Percentiles rank a stretch among this genome's conserved stretches.
Evolutionary conservation across 2,329 filamentous ascomycete species (phyloP).

Genomic region (Neoascochyta sp.): DNA sequence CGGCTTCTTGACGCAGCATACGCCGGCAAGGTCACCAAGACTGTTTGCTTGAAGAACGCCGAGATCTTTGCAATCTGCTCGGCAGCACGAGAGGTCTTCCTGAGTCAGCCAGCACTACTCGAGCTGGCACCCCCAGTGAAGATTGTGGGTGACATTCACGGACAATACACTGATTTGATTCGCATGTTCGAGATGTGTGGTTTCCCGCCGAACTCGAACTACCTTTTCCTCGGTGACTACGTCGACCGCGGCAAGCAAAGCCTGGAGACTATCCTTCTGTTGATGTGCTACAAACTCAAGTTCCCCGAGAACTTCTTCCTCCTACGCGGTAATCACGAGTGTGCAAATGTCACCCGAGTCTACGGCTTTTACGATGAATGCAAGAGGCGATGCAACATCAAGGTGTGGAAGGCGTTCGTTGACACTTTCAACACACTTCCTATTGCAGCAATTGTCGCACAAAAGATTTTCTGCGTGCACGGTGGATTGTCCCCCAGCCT

Average conservation of each 20-base stretch:
- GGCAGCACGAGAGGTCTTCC: slow-evolving; percentile 80
- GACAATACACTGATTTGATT: slow-evolving; percentile 93
- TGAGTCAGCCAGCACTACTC: slow-evolving; percentile 86
- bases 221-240: slow-evolving; percentile 91
- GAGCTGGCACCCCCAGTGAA: slow-evolving; percentile 95
- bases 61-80: slow-evolving; percentile 94
- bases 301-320: slow-evolving; percentile 98
- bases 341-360: slow-evolving; percentile 90
- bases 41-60: slow-evolving; percentile 93
- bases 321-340: slow-evolving; percentile 91
- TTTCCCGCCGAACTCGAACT: slow-evolving; percentile 88
- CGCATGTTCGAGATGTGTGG: slow-evolving; percentile 99
- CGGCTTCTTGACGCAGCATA: slow-evolving; percentile 92
- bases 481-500: slow-evolving; percentile 89
- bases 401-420: slow-evolving; percentile 97
- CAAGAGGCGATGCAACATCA: slow-evolving; percentile 93
- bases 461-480: slow-evolving; percentile 97
- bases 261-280: slow-evolving; percentile 85
- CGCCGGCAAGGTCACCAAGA: slow-evolving; percentile 94
- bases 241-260: slow-evolving; percentile 96
- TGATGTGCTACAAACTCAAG: slow-evolving; percentile 96
- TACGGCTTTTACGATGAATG: slow-evolving; percentile 99
- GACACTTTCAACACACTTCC: slow-evolving; percentile 95
- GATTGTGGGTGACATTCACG: slow-evolving; percentile 95
- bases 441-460: slow-evolving; percentile 93